Conservation (phyloP, 1,284 basidiomycete genomes). For the Ustilago cynodontis region DNA sequence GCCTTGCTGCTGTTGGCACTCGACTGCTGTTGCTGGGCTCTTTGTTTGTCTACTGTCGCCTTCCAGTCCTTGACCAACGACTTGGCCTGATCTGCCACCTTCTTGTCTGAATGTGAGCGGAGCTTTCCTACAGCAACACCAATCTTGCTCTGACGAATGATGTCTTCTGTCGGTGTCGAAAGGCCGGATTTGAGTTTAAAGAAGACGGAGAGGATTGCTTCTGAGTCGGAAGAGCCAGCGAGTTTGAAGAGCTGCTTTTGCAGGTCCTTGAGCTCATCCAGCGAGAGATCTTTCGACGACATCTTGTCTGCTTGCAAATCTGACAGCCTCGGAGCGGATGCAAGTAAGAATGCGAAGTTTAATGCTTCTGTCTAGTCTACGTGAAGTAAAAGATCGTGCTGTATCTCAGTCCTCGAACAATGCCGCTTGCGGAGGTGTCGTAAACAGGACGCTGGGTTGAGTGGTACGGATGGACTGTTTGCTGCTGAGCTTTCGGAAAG, state of each 20-base stretch:
- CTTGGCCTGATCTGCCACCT: constrained; percentile 86
- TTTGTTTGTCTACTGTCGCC: constrained; percentile 63
- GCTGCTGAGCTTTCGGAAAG: background rate
- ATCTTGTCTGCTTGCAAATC: background rate
- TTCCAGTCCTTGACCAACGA: constrained; percentile 79
- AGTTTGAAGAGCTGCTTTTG: constrained; percentile 59
- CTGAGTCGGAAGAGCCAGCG: constrained; percentile 35
- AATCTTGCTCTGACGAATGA: constrained; percentile 79
- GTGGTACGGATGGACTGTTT: background rate
- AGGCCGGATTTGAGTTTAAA: constrained; percentile 81
- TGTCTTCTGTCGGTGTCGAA: constrained; percentile 81
- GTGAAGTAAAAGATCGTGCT: background rate
- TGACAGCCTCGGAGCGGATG: background rate
- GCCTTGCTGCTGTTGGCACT: constrained; percentile 36
- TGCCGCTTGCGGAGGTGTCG: background rate
- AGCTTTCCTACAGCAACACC: constrained; percentile 93
- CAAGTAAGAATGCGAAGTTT: background rate
- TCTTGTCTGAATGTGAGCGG: constrained; percentile 79
- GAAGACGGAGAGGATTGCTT: constrained; percentile 82
- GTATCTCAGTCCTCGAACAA: background rate
- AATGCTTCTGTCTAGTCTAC: background rate
- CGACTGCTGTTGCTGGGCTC: constrained; percentile 71
- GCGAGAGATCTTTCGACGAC: constrained; percentile 34
- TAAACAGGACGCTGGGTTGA: no score
- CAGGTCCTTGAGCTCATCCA: constrained; percentile 58